Evolutionary conservation across 2,329 filamentous ascomycete species (phyloP).

Genomic region (Pyricularia sp.): DNA sequence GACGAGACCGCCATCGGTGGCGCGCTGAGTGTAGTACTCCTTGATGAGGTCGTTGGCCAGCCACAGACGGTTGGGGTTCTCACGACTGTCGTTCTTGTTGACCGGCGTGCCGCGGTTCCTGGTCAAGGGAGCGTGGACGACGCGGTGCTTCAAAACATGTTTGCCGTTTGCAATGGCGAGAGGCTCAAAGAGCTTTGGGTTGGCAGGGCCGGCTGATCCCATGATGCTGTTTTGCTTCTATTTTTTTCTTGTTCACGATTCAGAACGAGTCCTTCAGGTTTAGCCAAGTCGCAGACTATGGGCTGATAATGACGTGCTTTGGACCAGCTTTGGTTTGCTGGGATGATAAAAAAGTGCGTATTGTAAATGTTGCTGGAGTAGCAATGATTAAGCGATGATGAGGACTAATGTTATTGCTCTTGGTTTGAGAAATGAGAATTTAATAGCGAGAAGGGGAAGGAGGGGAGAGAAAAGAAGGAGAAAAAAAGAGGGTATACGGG

Average conservation of each 20-base stretch:
- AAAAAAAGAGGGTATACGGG: not conserved
- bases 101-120: constrained; percentile 5
- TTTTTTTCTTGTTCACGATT: not conserved
- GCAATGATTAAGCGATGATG: not conserved
- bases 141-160: constrained; percentile 33
- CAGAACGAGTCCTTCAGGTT: not conserved
- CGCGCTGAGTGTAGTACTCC: constrained; percentile 11
- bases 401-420: not conserved
- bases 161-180: not conserved
- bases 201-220: not conserved
- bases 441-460: not conserved
- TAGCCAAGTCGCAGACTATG: not conserved
- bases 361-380: not conserved
- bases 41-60: constrained; percentile 4
- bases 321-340: not conserved
- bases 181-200: not conserved
- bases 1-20: constrained; percentile 7
- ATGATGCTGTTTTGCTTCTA: not conserved
- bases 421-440: not conserved
- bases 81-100: constrained; percentile 5
- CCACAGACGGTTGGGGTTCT: constrained; percentile 16
- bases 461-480: not conserved
- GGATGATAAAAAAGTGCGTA: not conserved
- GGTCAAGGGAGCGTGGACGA: constrained; percentile 24
- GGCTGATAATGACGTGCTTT: not conserved